Conservation (phyloP, 257 asterid genomes). For the Hygrophila difformis region DNA sequence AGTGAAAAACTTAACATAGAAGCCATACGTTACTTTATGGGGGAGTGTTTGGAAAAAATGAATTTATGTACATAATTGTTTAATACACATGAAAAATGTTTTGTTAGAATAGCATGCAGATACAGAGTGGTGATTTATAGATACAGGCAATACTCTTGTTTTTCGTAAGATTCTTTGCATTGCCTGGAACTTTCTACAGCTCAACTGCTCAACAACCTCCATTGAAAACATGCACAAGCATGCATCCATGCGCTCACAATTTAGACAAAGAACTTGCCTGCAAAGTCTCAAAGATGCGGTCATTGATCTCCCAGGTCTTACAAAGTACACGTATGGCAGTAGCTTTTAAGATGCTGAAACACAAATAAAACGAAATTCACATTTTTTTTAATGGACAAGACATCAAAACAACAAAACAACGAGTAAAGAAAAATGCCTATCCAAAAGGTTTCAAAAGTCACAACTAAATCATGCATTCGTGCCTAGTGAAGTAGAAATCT, state of each 20-base stretch:
- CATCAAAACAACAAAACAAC: not conserved
- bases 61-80: not conserved
- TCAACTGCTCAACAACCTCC: no score
- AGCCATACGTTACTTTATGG: not conserved
- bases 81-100: not conserved
- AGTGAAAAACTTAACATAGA: not conserved
- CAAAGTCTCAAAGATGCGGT: conserved; percentile 79
- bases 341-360: conserved; percentile 59
- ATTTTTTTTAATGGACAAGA: conserved; percentile 4
- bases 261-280: conserved; percentile 49
- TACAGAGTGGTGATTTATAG: no score
- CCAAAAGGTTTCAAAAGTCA: no score
- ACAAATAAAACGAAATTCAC: conserved; percentile 15
- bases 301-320: conserved; percentile 93
- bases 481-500: no score
- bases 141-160: no score
- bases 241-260: not conserved
- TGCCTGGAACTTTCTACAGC: no score
- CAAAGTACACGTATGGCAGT: conserved; percentile 82
- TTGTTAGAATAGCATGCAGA: no score
- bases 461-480: no score
- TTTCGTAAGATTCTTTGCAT: no score
- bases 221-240: conserved; percentile 18
- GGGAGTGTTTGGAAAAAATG: not conserved
- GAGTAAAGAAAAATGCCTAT: no score